These are phyloP conservation scores for Arthroderma sp. DNA, from an alignment of 2,329 filamentous ascomycete genomes.

Conservation along the genomic window DNA sequence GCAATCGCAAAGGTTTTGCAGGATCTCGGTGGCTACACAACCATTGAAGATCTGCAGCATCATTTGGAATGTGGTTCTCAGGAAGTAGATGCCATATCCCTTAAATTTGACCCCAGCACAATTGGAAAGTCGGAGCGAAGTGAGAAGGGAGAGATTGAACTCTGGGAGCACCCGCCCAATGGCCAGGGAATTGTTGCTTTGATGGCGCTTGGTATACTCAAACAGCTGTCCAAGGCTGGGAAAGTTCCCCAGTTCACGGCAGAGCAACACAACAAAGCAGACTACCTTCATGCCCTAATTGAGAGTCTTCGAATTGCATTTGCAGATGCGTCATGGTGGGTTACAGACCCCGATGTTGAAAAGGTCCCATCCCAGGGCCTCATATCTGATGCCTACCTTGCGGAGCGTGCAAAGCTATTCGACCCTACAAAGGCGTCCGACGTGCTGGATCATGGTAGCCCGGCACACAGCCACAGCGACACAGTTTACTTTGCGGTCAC, in stretches of 20 bases:
- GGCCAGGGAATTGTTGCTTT: constrained; percentile 90
- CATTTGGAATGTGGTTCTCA: constrained; percentile 64
- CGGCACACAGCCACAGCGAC: constrained; percentile 73
- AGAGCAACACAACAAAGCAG: constrained; percentile 65
- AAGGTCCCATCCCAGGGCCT: constrained; percentile 58
- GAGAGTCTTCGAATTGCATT: constrained; percentile 83
- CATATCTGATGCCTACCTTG: constrained; percentile 60
- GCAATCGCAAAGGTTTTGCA: constrained; percentile 65
- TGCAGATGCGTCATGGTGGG: constrained; percentile 78
- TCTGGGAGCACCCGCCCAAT: constrained; percentile 97
- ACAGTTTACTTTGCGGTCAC: constrained; percentile 89
- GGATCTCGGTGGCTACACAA: constrained; percentile 63
- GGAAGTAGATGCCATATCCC: constrained; percentile 69
- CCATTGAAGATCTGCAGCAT: constrained; percentile 64
- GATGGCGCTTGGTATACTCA: constrained; percentile 84
- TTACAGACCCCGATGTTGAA: constrained; percentile 64
- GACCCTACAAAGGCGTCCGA: constrained; percentile 38
- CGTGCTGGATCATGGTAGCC: constrained; percentile 58
- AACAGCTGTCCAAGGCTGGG: constrained; percentile 64
- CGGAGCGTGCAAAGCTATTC: constrained; percentile 53
- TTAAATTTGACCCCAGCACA: constrained; percentile 59
- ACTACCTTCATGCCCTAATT: constrained; percentile 75
- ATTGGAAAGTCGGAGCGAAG: constrained; percentile 35
- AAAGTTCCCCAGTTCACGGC: constrained; percentile 58
- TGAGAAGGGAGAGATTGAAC: constrained; percentile 46